Base-by-base conservation (phyloP, 257 asterid species). In the Salvia rosmarinus region DNA sequence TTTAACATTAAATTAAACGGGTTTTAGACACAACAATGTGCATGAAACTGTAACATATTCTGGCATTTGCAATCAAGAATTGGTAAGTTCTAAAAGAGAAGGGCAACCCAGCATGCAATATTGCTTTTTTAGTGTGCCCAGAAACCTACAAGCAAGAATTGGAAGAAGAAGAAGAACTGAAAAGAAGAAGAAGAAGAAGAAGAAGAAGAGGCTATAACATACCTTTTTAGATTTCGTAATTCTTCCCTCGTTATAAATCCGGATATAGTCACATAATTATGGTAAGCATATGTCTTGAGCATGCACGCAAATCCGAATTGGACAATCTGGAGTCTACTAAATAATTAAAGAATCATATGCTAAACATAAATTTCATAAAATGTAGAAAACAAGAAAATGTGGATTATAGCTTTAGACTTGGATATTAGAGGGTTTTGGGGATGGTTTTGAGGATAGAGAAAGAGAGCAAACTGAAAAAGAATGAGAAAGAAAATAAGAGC, bases 141-240 rank as follows among this genome's bases (percentile, higher is more conserved):
- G 19, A 37, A 44, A 19, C 61, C 52, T 40, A 57, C 21, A 35
- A 40, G 67, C 39, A 16, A 50, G 43, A 25, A 66, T 16, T n/a
- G 40, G 37, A 40, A 59, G 51, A 62, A 12, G 30, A 37, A 14
- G 23, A 67, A 23, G 62, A 54, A n/a, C 58, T 16, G 14, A 44
- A 57, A 9, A n/a, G n/a, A n/a, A n/a, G n/a, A n/a, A n/a, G n/a
- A n/a, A n/a, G n/a, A 44, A 20, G 12, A 43, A 11, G 11, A 25
- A 37, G 5, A 23, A 13, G 60, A 60, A 9, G n/a, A 17, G 21
- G 25, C 61, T 13, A 56, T 50, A 43, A 17, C 2, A 62, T 71
- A 84, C 88, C 88, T 85, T 83, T 75, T 61, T n/a, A 70, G 84
- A 77, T 68, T 67, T 74, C 73, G 78, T 17, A 68, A 75, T 84